Percentiles rank a stretch among this genome's conserved stretches.
These are phyloP conservation scores for Lathyrus aphaca DNA, from an alignment of 306 rosid species.

Conservation along the genomic window DNA sequence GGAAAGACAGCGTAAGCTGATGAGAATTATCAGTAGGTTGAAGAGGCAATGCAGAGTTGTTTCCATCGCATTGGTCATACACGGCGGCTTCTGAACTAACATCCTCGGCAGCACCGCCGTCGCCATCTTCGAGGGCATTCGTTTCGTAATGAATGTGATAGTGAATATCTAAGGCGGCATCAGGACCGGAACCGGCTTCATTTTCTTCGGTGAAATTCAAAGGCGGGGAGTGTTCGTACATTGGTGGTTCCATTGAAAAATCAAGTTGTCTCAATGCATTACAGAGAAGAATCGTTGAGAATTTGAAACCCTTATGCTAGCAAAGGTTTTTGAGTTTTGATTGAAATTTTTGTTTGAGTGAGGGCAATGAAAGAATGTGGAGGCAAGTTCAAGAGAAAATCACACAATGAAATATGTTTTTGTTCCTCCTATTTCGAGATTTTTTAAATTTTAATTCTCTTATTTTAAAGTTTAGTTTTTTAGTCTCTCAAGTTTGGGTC, in stretches of 20 bases:
- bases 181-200: slow-evolving; percentile 30
- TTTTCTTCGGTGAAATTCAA: slow-evolving; percentile 14
- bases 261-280: slow-evolving; percentile 46
- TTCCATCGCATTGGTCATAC: slow-evolving; percentile 44
- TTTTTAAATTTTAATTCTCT: no score
- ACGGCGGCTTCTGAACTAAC: slow-evolving; percentile 40
- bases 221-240: slow-evolving; percentile 67
- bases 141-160: slow-evolving; percentile 61
- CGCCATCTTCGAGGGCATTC: slow-evolving; percentile 59
- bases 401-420: no score
- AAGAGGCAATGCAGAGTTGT: slow-evolving; percentile 38
- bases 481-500: no score
- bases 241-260: slow-evolving; percentile 47
- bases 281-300: slow-evolving; percentile 16
- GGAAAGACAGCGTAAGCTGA: slow-evolving; percentile 91
- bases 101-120: slow-evolving; percentile 40
- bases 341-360: not conserved
- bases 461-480: no score
- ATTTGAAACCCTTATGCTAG: slow-evolving; percentile 44
- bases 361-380: not conserved
- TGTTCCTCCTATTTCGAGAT: no score
- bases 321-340: not conserved
- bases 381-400: slow-evolving; percentile 23
- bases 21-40: slow-evolving; percentile 50
- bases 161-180: slow-evolving; percentile 54